A percentile compares a stretch with the other conserved stretches of the same genome.
Evolutionary conservation across 768 basidiomycete genomes (phyloP).

Genomic region (Mrakia hoshinonis): DNA sequence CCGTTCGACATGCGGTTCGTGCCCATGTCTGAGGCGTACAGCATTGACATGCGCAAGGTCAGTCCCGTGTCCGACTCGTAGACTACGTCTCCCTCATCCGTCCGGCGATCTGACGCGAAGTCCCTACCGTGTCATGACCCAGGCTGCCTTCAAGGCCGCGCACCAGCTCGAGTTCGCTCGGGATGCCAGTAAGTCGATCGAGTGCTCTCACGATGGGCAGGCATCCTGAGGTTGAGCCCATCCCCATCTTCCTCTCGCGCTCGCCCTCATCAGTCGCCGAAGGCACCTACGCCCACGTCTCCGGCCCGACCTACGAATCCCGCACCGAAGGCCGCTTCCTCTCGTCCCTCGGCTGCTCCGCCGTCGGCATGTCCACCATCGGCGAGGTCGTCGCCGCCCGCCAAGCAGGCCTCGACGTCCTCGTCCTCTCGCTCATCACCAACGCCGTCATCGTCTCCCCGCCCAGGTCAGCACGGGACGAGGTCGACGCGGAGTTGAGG

Average conservation of each 20-base stretch:
- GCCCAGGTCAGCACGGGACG: constrained; percentile 57
- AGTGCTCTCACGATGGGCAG: too few relatives aligned
- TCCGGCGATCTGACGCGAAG: too few relatives aligned
- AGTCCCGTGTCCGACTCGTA: too few relatives aligned
- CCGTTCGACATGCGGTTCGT: constrained; percentile 61
- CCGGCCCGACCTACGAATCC: constrained; percentile 83
- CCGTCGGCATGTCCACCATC: constrained; percentile 91
- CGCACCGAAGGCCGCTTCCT: constrained; percentile 76
- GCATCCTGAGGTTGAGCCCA: too few relatives aligned
- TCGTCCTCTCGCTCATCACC: constrained; percentile 76
- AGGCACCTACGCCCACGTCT: constrained; percentile 82
- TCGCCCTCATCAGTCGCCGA: constrained; percentile 49
- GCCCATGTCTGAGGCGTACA: constrained; percentile 76
- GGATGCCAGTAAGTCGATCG: constrained; percentile 43
- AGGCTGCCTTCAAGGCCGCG: constrained; percentile 60
- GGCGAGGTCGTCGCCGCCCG: constrained; percentile 69
- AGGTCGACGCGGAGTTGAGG: constrained; percentile 65
- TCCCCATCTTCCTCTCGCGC: background rate
- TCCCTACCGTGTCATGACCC: too few relatives aligned
- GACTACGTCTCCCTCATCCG: too few relatives aligned
- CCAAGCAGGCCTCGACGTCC: constrained; percentile 60
- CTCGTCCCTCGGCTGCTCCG: constrained; percentile 64
- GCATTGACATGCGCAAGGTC: constrained; percentile 54
- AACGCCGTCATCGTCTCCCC: constrained; percentile 72
- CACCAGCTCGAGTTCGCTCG: constrained; percentile 51